Evolutionary conservation across 1,284 basidiomycete species (phyloP), one percentile per base, ranked within the genome.

Genomic region (Boletus sp.): DNA sequence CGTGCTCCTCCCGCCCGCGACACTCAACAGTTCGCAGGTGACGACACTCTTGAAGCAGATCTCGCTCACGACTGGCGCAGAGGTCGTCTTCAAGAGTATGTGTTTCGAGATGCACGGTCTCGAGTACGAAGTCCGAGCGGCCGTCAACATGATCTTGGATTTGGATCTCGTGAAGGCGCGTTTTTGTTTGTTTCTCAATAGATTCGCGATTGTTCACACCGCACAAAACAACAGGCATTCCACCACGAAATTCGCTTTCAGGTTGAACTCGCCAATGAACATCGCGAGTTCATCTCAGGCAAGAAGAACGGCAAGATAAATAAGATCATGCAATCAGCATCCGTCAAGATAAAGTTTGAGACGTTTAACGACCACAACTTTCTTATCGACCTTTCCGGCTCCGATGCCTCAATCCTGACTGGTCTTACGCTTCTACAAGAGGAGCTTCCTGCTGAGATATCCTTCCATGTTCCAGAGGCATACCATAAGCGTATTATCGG

Each of bases 401-500:
- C 85, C 63, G 91, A 95, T 69, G 78, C 76, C 36, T 90, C 89
- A 31, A 91, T 95, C 27, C 77, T 99, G 24, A 90, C 94, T 69
- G 95, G 97, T 22, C 81, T 98, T 46, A 87, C 88, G 7, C 82
- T 98, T 61, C 79, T 99, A 31, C 94, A 98, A 75, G 96, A 98
- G 73, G 96, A 99, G 75, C 79, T 99, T 20, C 96, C 96, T 1
- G 96, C 97, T n/a, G 96, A 99, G 75, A 92, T 98, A 54, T 98
- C 95, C 27, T 99, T 99, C 84, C 96, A 98, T 76, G 95, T 99
- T 9, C 96, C 97, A 24, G 96, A 99, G 76, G 87, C 88, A 51
- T 99, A 98, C 74, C 96, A 99, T 80, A 99, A 99, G 77, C 92
- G 97, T 61, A 99, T 99, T 74, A 99, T 99, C 66, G 96, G 96